These are phyloP conservation scores for Barnettozyma californica DNA, from an alignment of 805 yeast genomes.

Conservation along the genomic window DNA sequence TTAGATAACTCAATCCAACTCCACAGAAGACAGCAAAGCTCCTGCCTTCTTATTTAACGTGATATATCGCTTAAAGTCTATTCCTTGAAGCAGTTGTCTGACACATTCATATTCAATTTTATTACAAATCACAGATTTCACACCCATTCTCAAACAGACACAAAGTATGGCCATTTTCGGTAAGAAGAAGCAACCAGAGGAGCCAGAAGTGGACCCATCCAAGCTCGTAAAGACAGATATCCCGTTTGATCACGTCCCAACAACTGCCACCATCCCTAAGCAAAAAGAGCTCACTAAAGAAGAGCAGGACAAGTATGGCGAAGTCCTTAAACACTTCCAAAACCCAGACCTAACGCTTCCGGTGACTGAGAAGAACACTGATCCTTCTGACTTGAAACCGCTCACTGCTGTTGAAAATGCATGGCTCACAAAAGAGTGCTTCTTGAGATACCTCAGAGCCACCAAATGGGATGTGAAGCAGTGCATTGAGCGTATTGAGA, in stretches of 20 bases:
- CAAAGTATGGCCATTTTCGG: slow-evolving; percentile 23
- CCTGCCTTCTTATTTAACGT: neutral
- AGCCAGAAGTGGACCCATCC: slow-evolving; percentile 23
- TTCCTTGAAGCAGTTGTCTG: neutral
- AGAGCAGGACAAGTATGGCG: slow-evolving; percentile 55
- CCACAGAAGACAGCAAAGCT: neutral
- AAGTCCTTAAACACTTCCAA: slow-evolving; percentile 60
- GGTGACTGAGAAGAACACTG: slow-evolving; percentile 32
- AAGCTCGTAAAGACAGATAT: slow-evolving; percentile 25
- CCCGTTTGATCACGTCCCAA: slow-evolving; percentile 58
- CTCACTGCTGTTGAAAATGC: slow-evolving; percentile 61
- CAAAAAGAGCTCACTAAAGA: slow-evolving; percentile 42
- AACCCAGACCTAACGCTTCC: slow-evolving; percentile 28
- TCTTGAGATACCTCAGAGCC: slow-evolving; percentile 85
- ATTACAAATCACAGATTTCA: neutral
- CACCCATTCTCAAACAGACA: neutral
- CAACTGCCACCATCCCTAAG: slow-evolving; percentile 37
- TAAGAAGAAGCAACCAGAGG: slow-evolving; percentile 20
- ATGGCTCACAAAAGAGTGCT: slow-evolving; percentile 91
- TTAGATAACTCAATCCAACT: neutral
- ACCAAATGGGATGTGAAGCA: slow-evolving; percentile 80
- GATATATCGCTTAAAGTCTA: neutral
- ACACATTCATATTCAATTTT: neutral
- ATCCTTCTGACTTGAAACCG: slow-evolving; percentile 35
- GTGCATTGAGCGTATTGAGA: slow-evolving; percentile 68